Evolutionary conservation across 2,329 filamentous ascomycete species (phyloP).

Genomic region (Tolypocladium ovalisporum): DNA sequence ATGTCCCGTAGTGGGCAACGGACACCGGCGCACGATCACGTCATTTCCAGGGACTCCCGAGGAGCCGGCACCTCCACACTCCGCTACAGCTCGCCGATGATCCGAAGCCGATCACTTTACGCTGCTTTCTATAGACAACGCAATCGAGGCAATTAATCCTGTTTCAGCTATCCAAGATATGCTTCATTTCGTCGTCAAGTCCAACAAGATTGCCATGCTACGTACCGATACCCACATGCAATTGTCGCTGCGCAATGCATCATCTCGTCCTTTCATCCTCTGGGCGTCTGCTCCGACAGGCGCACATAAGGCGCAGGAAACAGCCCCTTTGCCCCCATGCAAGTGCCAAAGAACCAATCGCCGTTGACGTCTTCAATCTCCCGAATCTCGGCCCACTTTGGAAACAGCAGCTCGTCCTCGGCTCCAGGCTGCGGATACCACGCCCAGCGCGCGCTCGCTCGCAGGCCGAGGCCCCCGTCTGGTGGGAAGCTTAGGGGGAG

Average conservation of each 20-base stretch:
- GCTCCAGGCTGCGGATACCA: slow-evolving; percentile 61
- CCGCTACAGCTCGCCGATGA: neutral
- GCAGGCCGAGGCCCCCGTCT: slow-evolving; percentile 60
- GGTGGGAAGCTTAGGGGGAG: slow-evolving; percentile 48
- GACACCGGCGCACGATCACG: slow-evolving; percentile 8
- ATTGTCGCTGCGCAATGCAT: neutral
- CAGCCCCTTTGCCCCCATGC: slow-evolving; percentile 68
- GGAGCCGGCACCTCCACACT: neutral
- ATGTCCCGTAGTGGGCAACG: neutral
- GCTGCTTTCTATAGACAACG: neutral
- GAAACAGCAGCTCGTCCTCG: slow-evolving; percentile 73
- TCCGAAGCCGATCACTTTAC: neutral
- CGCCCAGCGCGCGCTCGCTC: slow-evolving; percentile 57
- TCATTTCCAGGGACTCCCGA: slow-evolving; percentile 6
- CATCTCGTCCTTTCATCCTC: neutral
- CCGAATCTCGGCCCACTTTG: slow-evolving; percentile 67
- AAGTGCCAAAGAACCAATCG: slow-evolving; percentile 82
- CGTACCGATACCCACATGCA: neutral
- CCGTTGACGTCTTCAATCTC: slow-evolving; percentile 83
- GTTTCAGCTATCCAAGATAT: neutral
- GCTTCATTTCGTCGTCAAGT: neutral
- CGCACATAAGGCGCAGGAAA: slow-evolving; percentile 72
- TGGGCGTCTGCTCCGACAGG: slow-evolving; percentile 14
- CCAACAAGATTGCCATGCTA: neutral
- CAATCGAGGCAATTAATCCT: neutral